Evolutionary conservation across 306 rosid genomes (phyloP).

Genomic region (Prunus campanulata): DNA sequence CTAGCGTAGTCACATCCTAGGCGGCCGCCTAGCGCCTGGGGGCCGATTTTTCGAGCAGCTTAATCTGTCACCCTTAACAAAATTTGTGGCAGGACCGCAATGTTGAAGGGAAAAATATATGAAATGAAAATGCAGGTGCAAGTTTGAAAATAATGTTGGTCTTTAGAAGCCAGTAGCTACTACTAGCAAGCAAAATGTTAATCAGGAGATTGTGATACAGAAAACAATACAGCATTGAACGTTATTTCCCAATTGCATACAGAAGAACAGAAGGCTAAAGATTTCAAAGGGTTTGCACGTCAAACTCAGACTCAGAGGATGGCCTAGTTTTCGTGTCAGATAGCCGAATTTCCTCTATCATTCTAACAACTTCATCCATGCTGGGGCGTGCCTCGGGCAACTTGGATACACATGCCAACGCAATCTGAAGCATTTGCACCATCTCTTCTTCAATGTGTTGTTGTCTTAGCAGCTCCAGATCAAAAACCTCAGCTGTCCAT

Average conservation of each 20-base stretch:
- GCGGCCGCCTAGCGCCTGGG: too few species aligned
- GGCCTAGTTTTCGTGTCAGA: slow-evolving; percentile 45
- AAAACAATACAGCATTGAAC: slow-evolving; percentile 1
- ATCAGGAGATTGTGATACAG: too few species aligned
- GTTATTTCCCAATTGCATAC: slow-evolving; percentile 9
- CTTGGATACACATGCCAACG: slow-evolving; percentile 58
- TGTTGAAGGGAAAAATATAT: too few species aligned
- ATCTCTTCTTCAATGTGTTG: slow-evolving; percentile 69
- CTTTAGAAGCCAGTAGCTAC: too few species aligned
- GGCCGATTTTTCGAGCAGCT: too few species aligned
- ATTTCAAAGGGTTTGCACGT: slow-evolving; percentile 51
- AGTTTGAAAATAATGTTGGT: too few species aligned
- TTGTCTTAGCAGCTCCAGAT: slow-evolving; percentile 60
- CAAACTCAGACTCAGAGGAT: slow-evolving; percentile 65
- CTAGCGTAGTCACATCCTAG: too few species aligned
- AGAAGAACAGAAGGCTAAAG: neutral
- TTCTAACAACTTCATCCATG: slow-evolving; percentile 55
- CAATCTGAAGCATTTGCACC: slow-evolving; percentile 87
- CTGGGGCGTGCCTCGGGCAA: slow-evolving; percentile 61
- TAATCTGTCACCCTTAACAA: too few species aligned
- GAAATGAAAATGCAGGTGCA: too few species aligned
- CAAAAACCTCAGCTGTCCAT: slow-evolving; percentile 89
- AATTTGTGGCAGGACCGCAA: too few species aligned
- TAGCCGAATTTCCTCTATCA: slow-evolving; percentile 64
- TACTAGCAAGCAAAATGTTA: too few species aligned